Percentiles rank a stretch among this genome's conserved stretches.
Conservation (phyloP, 208 protist species). For the Trypanosomatidae sp. region DNA sequence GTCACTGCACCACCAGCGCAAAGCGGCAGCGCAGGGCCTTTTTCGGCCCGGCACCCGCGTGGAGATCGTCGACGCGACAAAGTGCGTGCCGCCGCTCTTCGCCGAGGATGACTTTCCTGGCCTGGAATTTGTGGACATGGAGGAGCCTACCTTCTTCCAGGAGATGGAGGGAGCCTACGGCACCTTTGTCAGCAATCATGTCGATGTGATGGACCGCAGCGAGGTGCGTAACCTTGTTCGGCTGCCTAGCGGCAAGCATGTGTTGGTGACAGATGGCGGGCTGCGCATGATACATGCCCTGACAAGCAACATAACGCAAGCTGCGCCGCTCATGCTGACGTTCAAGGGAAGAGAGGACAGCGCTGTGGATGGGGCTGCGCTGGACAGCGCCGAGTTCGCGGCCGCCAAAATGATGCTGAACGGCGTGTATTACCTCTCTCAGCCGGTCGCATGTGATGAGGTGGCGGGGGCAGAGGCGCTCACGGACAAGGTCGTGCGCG, state of each 20-base stretch:
- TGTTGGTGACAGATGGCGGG: slow-evolving; percentile 85
- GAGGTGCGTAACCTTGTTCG: slow-evolving; percentile 87
- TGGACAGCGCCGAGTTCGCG: slow-evolving; percentile 44
- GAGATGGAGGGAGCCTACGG: slow-evolving; percentile 76
- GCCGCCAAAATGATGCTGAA: slow-evolving; percentile 48
- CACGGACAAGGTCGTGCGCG: slow-evolving; percentile 71
- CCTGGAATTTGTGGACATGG: slow-evolving; percentile 76
- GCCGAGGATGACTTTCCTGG: slow-evolving; percentile 82
- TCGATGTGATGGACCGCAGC: slow-evolving; percentile 81
- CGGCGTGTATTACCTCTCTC: slow-evolving; percentile 55
- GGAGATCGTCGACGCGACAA: slow-evolving; percentile 70
- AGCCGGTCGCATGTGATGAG: slow-evolving; percentile 55
- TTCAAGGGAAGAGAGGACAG: slow-evolving; percentile 10
- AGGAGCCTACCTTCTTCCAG: slow-evolving; percentile 41
- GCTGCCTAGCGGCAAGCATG: slow-evolving; percentile 72
- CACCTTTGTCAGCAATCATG: slow-evolving; percentile 83
- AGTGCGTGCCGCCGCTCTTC: slow-evolving; percentile 75
- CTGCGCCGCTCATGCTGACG: slow-evolving; percentile 25
- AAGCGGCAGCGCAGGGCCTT: slow-evolving; percentile 80
- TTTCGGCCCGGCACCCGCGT: slow-evolving; percentile 73
- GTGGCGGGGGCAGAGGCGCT: slow-evolving; percentile 20
- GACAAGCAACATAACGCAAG: slow-evolving; percentile 40
- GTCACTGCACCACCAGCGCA: slow-evolving; percentile 75
- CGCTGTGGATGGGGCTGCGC: neutral
- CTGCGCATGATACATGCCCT: slow-evolving; percentile 76